Conservation (phyloP, 1,139 yeast genomes). For the Debaryomyces udenii region DNA sequence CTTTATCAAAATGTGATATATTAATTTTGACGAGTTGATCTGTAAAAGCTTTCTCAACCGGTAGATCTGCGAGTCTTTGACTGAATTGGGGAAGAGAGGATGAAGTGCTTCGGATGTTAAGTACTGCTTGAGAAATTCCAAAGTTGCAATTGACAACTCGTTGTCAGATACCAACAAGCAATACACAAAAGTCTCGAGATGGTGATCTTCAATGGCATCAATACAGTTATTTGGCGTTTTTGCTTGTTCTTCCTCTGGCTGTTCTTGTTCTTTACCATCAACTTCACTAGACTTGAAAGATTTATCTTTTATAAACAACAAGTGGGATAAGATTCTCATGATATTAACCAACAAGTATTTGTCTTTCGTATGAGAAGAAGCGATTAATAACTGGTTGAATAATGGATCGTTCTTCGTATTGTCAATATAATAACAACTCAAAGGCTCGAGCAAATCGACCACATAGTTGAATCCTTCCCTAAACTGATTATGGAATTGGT, state of each 20-base stretch:
- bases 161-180: constrained; percentile 40
- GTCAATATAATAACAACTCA: constrained; percentile 81
- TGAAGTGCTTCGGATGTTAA: constrained; percentile 44
- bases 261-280: constrained; percentile 46
- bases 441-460: constrained; percentile 81
- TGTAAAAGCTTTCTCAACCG: constrained; percentile 40
- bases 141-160: constrained; percentile 36
- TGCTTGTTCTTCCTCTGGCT: constrained; percentile 26
- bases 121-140: constrained; percentile 44
- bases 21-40: constrained; percentile 30
- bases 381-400: constrained; percentile 52
- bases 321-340: constrained; percentile 48
- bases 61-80: constrained; percentile 35
- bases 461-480: constrained; percentile 69
- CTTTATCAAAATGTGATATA: constrained; percentile 54
- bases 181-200: constrained; percentile 36
- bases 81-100: constrained; percentile 31
- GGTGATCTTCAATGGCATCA: constrained; percentile 38
- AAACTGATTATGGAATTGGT: constrained; percentile 41
- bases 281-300: constrained; percentile 17
- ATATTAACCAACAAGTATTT: constrained; percentile 52
- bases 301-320: constrained; percentile 37
- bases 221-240: constrained; percentile 43
- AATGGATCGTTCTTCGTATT: constrained; percentile 64
- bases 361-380: constrained; percentile 54